Conservation (phyloP, 495 filamentous ascomycete genomes). For the Penicillium mononematosum region DNA sequence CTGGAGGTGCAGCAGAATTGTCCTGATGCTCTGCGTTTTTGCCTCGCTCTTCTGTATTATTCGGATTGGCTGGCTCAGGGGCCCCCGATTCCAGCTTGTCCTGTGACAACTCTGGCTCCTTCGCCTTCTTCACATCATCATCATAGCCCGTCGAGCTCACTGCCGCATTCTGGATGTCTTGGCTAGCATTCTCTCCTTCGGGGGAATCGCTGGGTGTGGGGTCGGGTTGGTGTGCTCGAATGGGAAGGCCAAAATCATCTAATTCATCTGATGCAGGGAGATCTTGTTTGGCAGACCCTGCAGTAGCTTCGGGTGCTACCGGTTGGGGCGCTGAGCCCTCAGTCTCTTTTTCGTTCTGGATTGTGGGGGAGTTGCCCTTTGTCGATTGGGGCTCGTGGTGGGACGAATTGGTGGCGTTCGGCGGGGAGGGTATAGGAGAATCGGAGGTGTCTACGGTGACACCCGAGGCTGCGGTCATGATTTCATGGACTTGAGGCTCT, state of each 20-base stretch:
- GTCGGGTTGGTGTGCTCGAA: conserved; percentile 32
- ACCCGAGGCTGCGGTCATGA: conserved; percentile 29
- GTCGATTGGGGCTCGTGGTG: conserved; percentile 1
- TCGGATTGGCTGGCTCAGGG: background rate
- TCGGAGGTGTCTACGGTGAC: conserved; percentile 24
- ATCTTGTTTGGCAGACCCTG: conserved; percentile 8
- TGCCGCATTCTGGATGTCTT: conserved; percentile 24
- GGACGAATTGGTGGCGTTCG: conserved; percentile 15
- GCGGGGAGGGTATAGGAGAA: conserved; percentile 9
- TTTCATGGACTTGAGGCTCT: conserved; percentile 27
- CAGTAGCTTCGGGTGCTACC: background rate
- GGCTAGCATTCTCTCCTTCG: conserved; percentile 21
- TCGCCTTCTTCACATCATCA: conserved; percentile 3
- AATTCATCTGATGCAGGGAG: conserved; percentile 27
- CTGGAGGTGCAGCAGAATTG: conserved; percentile 8
- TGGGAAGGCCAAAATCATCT: conserved; percentile 50
- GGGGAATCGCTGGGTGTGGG: conserved; percentile 19
- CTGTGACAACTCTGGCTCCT: conserved; percentile 6
- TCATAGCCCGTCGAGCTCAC: conserved; percentile 5
- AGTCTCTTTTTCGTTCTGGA: conserved; percentile 19
- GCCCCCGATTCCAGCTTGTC: background rate
- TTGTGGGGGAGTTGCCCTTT: conserved; percentile 12
- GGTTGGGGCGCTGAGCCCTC: conserved; percentile 19
- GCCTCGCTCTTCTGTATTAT: conserved; percentile 4
- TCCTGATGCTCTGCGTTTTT: conserved; percentile 7